Evolutionary conservation across 2,329 filamentous ascomycete genomes (phyloP).

Genomic region (Colletotrichum kahawae): DNA sequence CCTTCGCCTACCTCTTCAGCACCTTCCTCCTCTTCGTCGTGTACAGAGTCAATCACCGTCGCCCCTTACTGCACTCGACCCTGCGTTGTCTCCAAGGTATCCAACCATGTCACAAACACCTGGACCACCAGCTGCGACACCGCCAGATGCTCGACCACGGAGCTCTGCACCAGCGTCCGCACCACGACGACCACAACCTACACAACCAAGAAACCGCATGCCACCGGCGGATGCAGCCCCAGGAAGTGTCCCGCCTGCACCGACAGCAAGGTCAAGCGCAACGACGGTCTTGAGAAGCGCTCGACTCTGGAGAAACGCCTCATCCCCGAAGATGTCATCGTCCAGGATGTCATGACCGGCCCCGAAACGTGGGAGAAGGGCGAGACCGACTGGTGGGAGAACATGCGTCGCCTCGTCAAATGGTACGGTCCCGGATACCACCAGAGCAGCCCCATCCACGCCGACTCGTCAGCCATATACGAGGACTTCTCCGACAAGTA

Average conservation of each 20-base stretch:
- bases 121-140: conserved; percentile 14
- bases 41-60: conserved; percentile 7
- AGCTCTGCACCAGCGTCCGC: conserved; percentile 7
- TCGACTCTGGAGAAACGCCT: not conserved
- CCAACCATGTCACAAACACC: not conserved
- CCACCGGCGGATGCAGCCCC: not conserved
- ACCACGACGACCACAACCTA: conserved; percentile 12
- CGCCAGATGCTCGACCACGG: conserved; percentile 11
- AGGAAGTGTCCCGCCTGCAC: not conserved
- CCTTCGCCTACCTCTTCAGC: not conserved
- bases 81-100: conserved; percentile 10
- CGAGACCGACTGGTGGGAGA: conserved; percentile 17
- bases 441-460: not conserved
- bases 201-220: not conserved
- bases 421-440: conserved; percentile 10
- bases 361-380: conserved; percentile 13
- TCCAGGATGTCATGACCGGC: not conserved
- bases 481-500: not conserved
- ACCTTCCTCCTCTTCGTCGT: conserved; percentile 8
- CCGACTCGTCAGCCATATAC: not conserved
- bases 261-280: not conserved
- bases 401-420: conserved; percentile 12
- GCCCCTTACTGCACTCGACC: conserved; percentile 21
- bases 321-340: conserved; percentile 12
- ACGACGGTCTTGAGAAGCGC: not conserved